phyloP scores from a whole-genome alignment of 768 basidiomycete genomes.

The Pleurotus djamor region DNA sequence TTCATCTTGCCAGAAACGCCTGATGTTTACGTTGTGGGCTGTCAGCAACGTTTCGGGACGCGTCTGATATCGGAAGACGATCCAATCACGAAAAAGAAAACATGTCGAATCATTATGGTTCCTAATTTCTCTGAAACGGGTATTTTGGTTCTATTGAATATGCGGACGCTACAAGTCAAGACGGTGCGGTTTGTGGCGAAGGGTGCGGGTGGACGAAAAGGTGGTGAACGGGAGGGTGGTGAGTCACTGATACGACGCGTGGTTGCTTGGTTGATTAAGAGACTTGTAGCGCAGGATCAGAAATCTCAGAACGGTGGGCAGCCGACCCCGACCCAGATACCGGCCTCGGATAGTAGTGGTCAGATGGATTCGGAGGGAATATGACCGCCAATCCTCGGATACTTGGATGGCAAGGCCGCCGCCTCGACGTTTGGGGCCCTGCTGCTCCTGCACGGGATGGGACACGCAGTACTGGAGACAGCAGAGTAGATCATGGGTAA shows the following conservation, averaged over 20 bases:
- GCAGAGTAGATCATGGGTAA: conserved; percentile 6
- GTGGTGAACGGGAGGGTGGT: background rate
- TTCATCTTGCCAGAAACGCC: conserved; percentile 88
- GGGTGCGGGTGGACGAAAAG: conserved; percentile 34
- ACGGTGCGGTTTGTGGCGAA: conserved; percentile 56
- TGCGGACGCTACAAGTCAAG: conserved; percentile 71
- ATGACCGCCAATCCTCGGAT: background rate
- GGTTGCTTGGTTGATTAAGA: background rate
- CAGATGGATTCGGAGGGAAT: background rate
- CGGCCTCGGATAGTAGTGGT: background rate
- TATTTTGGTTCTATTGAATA: conserved; percentile 73
- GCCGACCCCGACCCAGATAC: background rate
- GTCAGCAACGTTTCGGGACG: conserved; percentile 83
- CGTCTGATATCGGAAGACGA: conserved; percentile 45
- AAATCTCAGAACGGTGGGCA: background rate
- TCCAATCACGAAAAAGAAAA: conserved; percentile 16
- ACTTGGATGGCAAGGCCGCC: background rate
- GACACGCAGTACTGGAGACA: background rate
- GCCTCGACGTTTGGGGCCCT: background rate
- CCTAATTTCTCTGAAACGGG: conserved; percentile 83
- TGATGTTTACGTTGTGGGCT: conserved; percentile 90
- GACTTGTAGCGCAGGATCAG: background rate
- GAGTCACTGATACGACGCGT: background rate
- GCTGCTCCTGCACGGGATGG: background rate
- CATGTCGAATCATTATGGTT: conserved; percentile 74